phyloP scores from a whole-genome alignment of 2,329 filamentous ascomycete species.

The Fusarium sterilihyphosum region DNA sequence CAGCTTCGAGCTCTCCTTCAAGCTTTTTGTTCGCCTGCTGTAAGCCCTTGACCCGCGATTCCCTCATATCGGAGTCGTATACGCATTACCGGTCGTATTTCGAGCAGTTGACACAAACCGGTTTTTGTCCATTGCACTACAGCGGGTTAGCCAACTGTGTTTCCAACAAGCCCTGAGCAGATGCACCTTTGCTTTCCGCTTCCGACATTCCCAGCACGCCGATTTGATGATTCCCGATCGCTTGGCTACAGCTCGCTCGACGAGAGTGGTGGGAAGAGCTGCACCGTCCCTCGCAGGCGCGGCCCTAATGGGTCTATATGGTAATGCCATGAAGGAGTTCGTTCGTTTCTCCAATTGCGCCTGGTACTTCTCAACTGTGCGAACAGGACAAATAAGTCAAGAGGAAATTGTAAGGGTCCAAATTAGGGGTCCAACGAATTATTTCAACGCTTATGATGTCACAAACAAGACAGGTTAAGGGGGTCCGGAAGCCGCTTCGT shows the following conservation, averaged over 20 bases:
- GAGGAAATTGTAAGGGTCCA: background rate
- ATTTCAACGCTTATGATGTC: background rate
- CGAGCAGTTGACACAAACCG: background rate
- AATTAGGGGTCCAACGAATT: background rate
- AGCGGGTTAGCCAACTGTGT: background rate
- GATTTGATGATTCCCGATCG: background rate
- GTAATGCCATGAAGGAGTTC: background rate
- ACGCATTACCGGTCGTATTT: background rate
- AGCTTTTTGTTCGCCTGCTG: background rate
- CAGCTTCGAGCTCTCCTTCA: background rate
- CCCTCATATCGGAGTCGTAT: background rate
- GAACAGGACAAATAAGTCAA: accelerated
- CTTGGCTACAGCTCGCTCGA: background rate
- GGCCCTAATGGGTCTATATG: background rate
- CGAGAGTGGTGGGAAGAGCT: background rate
- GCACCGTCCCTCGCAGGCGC: background rate
- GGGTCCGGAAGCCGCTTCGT: background rate
- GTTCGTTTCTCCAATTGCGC: background rate
- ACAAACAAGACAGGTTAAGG: background rate
- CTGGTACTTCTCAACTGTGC: too few relatives aligned
- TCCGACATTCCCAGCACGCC: slow-evolving; percentile 2
- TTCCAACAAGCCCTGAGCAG: too few relatives aligned
- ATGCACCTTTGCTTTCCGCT: slow-evolving; percentile 18
- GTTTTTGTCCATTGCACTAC: slow-evolving; percentile 4
- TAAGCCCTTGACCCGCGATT: background rate